Evolutionary conservation across 2,329 filamentous ascomycete genomes (phyloP).

Genomic region (Fusarium caatingaense): DNA sequence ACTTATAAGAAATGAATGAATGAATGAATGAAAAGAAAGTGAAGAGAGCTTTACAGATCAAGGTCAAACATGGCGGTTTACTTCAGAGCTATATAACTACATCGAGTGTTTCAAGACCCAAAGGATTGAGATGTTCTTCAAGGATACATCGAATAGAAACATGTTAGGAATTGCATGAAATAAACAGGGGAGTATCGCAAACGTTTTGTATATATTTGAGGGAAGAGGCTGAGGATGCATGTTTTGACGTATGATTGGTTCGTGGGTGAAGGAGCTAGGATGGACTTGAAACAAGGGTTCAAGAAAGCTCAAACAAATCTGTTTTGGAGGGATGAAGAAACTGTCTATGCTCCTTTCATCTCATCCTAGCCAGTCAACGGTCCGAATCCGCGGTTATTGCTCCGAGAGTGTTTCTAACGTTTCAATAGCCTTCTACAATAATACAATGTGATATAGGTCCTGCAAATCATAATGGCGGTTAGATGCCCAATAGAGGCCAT

Average conservation of each 20-base stretch:
- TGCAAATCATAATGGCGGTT: not conserved
- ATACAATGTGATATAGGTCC: not conserved
- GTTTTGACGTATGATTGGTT: slow-evolving; percentile 17
- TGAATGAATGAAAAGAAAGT: slow-evolving; percentile 9
- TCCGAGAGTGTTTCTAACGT: not conserved
- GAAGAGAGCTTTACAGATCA: not conserved
- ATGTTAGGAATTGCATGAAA: slow-evolving; percentile 21
- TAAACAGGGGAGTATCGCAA: slow-evolving; percentile 11
- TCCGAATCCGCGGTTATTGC: slow-evolving; percentile 8
- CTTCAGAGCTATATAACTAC: slow-evolving; percentile 21
- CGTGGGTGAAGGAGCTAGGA: slow-evolving; percentile 5
- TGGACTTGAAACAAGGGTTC: slow-evolving; percentile 28
- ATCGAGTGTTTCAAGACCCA: not conserved
- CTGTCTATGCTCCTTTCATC: slow-evolving; percentile 38
- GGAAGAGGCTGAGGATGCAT: slow-evolving; percentile 28
- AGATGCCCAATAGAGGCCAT: not conserved
- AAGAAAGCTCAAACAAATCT: not conserved
- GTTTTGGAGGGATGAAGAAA: slow-evolving; percentile 4
- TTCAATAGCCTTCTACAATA: not conserved
- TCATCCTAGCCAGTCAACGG: slow-evolving; percentile 21
- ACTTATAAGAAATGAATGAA: slow-evolving; percentile 3
- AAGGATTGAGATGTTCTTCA: not conserved
- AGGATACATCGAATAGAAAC: not conserved
- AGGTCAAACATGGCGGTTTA: not conserved
- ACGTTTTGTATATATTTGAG: slow-evolving; percentile 36